Evolutionary conservation across 2,329 filamentous ascomycete species (phyloP).

Genomic region (Diaporthe nobilis): DNA sequence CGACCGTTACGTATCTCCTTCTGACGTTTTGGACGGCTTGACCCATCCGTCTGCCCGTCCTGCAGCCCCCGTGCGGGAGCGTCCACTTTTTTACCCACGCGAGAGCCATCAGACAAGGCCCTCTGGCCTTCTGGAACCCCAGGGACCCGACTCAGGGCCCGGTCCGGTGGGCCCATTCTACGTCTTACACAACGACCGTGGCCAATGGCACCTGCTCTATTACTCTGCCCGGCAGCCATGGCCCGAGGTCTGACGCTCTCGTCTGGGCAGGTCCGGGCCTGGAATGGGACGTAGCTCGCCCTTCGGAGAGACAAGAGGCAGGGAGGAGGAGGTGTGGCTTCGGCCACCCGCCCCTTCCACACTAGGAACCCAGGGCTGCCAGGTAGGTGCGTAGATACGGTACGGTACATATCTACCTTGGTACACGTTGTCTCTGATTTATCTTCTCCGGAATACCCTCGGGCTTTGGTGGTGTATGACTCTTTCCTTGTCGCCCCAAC

Average conservation of each 20-base stretch:
- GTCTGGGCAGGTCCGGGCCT: conserved; percentile 17
- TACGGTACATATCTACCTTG: background rate
- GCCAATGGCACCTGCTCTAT: conserved; percentile 37
- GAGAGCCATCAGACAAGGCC: background rate
- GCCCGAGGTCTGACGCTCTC: conserved; percentile 21
- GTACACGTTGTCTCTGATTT: conserved; percentile 34
- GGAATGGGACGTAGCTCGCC: background rate
- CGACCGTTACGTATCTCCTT: background rate
- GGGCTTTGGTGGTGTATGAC: conserved; percentile 18
- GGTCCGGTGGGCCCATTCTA: conserved; percentile 30
- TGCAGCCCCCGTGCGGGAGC: conserved; percentile 10
- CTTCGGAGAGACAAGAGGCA: conserved; percentile 22
- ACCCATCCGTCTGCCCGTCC: background rate
- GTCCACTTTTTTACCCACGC: conserved; percentile 19
- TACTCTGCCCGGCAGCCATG: conserved; percentile 31
- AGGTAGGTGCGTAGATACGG: background rate
- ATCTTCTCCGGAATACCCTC: conserved; percentile 37
- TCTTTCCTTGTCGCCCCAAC: conserved; percentile 13
- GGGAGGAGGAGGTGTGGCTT: conserved; percentile 8
- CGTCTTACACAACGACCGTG: conserved; percentile 20
- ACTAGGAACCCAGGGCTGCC: background rate
- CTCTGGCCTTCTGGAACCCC: background rate
- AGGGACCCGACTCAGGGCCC: conserved; percentile 23
- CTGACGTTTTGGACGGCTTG: conserved; percentile 12
- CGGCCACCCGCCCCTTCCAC: background rate